Evolutionary conservation across 1,284 basidiomycete species (phyloP).

Genomic region (Pulveroboletus sp.): DNA sequence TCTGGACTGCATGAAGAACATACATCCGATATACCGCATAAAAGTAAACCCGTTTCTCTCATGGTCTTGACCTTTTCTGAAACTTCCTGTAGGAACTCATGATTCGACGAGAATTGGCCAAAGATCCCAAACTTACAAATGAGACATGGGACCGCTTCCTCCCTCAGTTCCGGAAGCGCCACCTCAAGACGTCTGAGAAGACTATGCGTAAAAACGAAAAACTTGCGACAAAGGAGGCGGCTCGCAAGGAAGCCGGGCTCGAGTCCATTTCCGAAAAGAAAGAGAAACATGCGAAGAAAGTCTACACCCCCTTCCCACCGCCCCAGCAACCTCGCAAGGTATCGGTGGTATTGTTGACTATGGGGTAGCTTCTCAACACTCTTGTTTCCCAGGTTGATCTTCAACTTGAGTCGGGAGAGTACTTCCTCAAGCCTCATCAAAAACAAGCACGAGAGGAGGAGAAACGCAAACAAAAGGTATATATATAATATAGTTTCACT

Average conservation of each 20-base stretch:
- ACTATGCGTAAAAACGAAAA: conserved; percentile 83
- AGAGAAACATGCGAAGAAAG: conserved; percentile 78
- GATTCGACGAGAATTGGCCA: conserved; percentile 97
- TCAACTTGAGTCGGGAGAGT: conserved; percentile 95
- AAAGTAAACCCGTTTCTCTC: conserved; percentile 57
- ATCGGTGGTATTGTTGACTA: conserved; percentile 3
- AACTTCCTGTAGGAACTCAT: conserved; percentile 81
- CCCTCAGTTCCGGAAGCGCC: conserved; percentile 92
- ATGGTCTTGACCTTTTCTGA: conserved; percentile 5
- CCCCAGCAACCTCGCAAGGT: conserved; percentile 92
- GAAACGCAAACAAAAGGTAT: conserved; percentile 71
- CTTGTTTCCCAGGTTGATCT: conserved; percentile 69
- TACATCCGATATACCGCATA: conserved; percentile 99
- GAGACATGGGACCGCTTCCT: conserved; percentile 99
- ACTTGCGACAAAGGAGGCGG: conserved; percentile 54
- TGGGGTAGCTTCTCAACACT: conserved; percentile 11
- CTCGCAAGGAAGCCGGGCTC: conserved; percentile 62
- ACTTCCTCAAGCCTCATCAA: conserved; percentile 90
- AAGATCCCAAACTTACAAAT: conserved; percentile 93
- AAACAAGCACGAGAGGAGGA: conserved; percentile 69
- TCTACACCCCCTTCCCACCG: conserved; percentile 99
- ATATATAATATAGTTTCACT: conserved; percentile 32
- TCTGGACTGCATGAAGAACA: conserved; percentile 98
- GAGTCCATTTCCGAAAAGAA: conserved; percentile 41
- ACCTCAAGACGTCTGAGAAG: conserved; percentile 91